Conservation (phyloP, 352 stramenopile genomes). For the Phytophthora crassamura region DNA sequence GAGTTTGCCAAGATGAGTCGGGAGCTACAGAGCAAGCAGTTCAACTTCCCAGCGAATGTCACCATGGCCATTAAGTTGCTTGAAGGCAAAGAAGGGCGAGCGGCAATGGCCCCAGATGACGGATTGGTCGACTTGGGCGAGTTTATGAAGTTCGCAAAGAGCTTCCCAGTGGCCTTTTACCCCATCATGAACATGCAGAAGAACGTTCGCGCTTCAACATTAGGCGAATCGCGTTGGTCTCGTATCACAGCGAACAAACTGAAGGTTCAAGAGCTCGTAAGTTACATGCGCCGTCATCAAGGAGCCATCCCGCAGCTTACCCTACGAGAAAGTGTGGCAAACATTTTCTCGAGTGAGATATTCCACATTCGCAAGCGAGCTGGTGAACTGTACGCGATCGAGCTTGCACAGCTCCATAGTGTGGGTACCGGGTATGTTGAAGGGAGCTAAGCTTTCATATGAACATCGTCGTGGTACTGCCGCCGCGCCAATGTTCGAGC, state of each 20-base stretch:
- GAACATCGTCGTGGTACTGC: constrained; percentile 38
- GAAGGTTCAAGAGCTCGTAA: constrained; percentile 59
- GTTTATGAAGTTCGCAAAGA: constrained; percentile 62
- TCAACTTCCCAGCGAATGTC: constrained; percentile 72
- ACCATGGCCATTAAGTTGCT: constrained; percentile 62
- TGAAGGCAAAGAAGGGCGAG: constrained; percentile 37
- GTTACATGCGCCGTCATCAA: constrained; percentile 64
- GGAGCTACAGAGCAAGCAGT: constrained; percentile 73
- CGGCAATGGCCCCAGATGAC: constrained; percentile 35
- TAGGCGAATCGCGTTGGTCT: constrained; percentile 53
- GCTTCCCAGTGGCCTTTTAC: constrained; percentile 60
- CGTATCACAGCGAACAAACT: constrained; percentile 54
- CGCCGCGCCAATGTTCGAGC: constrained; percentile 44
- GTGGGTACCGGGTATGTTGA: constrained; percentile 24
- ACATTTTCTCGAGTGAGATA: constrained; percentile 56
- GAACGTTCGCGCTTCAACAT: constrained; percentile 49
- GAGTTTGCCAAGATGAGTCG: constrained; percentile 72
- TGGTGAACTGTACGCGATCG: constrained; percentile 49
- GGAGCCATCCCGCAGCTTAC: constrained; percentile 54
- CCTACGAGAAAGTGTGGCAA: constrained; percentile 45
- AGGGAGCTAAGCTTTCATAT: constrained; percentile 18
- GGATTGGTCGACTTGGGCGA: constrained; percentile 52
- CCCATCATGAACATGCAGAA: constrained; percentile 69
- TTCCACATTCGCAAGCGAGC: constrained; percentile 58
- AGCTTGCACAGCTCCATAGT: constrained; percentile 43